A percentile compares a stretch with the other conserved stretches of the same genome.
phyloP scores from a whole-genome alignment of 176 grass and related monocot species.

The Rhynchospora tenuis region DNA sequence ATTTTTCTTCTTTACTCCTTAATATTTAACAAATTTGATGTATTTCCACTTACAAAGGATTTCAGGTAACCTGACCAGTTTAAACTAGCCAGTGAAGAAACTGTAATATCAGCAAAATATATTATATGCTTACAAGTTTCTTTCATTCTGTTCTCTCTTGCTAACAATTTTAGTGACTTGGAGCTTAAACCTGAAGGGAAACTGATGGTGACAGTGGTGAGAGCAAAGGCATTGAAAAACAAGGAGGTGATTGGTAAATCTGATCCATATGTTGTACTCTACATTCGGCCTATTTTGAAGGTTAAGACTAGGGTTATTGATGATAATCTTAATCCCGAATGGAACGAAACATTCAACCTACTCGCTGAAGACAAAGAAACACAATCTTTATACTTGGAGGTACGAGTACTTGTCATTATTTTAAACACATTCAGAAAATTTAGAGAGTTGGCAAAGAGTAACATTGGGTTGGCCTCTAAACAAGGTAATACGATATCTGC shows the following conservation, averaged over 20 bases:
- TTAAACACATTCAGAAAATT: background rate
- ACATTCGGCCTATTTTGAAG: conserved; percentile 90
- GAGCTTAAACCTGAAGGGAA: conserved; percentile 92
- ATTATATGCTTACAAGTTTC: background rate
- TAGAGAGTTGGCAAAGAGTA: background rate
- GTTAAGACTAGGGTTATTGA: conserved; percentile 78
- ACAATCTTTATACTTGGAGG: conserved; percentile 68
- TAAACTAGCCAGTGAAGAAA: background rate
- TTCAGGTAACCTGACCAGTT: background rate
- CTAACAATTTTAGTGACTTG: conserved; percentile 49
- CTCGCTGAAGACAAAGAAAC: conserved; percentile 93
- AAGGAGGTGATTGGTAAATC: conserved; percentile 96
- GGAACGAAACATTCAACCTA: conserved; percentile 81
- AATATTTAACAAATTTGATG: background rate
- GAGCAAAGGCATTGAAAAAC: conserved; percentile 78
- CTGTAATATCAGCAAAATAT: conserved; percentile 1
- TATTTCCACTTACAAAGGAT: background rate
- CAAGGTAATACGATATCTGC: background rate
- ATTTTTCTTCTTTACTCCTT: background rate
- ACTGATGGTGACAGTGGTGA: conserved; percentile 58
- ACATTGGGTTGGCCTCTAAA: background rate
- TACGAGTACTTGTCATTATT: conserved; percentile 9
- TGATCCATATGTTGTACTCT: conserved; percentile 84
- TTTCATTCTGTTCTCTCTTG: conserved; percentile 5
- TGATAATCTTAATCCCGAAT: conserved; percentile 83